phyloP scores from a whole-genome alignment of 352 stramenopile species.

The Lagenidium giganteum region DNA sequence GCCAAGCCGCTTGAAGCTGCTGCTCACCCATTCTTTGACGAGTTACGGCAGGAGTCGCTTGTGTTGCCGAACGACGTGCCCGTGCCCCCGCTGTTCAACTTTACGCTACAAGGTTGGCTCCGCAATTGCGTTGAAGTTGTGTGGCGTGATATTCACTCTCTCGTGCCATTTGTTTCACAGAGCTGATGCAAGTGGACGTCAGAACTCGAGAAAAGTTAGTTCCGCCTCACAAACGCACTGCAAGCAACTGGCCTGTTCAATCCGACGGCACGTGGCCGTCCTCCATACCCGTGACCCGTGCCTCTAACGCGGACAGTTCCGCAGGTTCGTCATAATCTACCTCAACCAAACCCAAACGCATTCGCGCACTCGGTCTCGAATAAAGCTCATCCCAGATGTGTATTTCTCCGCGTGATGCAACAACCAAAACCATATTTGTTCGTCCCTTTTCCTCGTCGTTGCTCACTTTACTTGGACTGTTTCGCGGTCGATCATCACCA shows the following conservation, averaged over 20 bases:
- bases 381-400: no score
- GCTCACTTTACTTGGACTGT: no score
- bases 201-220: slow-evolving; percentile 76
- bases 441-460: no score
- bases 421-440: no score
- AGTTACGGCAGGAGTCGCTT: slow-evolving; percentile 87
- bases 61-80: slow-evolving; percentile 83
- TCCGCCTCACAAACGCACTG: slow-evolving; percentile 57
- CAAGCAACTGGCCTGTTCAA: slow-evolving; percentile 72
- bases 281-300: no score
- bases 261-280: slow-evolving; percentile 69
- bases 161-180: slow-evolving; percentile 21
- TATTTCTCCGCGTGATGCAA: no score
- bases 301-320: no score
- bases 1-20: slow-evolving; percentile 81
- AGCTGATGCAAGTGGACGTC: slow-evolving; percentile 70
- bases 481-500: no score
- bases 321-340: slow-evolving; percentile 24
- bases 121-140: neutral
- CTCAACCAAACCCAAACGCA: no score
- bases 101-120: slow-evolving; percentile 81
- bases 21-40: slow-evolving; percentile 98
- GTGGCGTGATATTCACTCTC: neutral
- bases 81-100: slow-evolving; percentile 91
- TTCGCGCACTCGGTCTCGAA: no score